Conservation (phyloP, 805 yeast genomes). For the Zygoascus biomembranicola region DNA sequence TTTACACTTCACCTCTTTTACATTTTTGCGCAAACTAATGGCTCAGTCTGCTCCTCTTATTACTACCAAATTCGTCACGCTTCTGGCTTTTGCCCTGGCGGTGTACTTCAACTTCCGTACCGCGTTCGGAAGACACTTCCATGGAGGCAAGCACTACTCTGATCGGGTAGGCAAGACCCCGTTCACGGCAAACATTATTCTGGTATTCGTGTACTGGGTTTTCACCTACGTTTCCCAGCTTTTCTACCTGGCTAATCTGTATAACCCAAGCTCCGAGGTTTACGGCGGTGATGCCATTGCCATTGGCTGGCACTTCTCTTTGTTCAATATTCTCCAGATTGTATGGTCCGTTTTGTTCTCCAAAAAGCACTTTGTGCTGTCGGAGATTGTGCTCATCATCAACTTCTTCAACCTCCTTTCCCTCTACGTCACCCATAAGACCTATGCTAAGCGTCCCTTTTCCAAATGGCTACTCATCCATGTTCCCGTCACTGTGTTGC, state of each 20-base stretch:
- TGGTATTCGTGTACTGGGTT: slow-evolving; percentile 48
- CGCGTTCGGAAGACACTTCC: slow-evolving; percentile 47
- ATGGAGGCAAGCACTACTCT: slow-evolving; percentile 33
- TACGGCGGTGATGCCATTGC: slow-evolving; percentile 20
- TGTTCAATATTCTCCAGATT: slow-evolving; percentile 52
- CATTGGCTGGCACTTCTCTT: slow-evolving; percentile 53
- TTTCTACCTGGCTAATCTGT: slow-evolving; percentile 26
- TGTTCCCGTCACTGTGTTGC: slow-evolving; percentile 58
- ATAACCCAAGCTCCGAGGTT: slow-evolving; percentile 11
- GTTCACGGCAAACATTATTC: slow-evolving; percentile 42
- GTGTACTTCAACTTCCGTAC: slow-evolving; percentile 48
- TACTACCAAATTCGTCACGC: slow-evolving; percentile 28
- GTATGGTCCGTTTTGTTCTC: slow-evolving; percentile 60
- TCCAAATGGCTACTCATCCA: slow-evolving; percentile 52
- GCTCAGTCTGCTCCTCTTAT: not conserved
- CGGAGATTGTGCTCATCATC: slow-evolving; percentile 49
- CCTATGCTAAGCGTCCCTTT: slow-evolving; percentile 47
- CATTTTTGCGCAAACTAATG: not conserved
- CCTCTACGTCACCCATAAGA: slow-evolving; percentile 50
- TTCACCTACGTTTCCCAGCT: slow-evolving; percentile 46
- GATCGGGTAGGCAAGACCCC: slow-evolving; percentile 56
- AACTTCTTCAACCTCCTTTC: slow-evolving; percentile 53
- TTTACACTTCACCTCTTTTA: not conserved
- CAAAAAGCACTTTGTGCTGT: slow-evolving; percentile 46
- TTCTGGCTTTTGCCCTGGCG: slow-evolving; percentile 48